Conservation (phyloP, 2,329 filamentous ascomycete genomes). For the Nemania sp. region DNA sequence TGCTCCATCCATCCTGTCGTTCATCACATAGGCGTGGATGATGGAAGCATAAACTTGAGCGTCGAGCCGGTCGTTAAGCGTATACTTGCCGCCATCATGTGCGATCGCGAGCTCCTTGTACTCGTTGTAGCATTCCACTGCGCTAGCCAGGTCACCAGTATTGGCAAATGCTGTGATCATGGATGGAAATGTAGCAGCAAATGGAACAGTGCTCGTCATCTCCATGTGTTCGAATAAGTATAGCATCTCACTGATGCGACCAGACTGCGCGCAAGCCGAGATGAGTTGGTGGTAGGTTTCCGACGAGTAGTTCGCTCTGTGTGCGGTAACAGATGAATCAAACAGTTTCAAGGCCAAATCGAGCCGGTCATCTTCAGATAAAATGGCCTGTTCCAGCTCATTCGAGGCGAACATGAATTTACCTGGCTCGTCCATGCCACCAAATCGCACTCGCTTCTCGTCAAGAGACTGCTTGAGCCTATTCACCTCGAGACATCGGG, state of each 20-base stretch:
- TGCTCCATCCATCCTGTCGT: slow-evolving; percentile 79
- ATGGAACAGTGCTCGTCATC: slow-evolving; percentile 70
- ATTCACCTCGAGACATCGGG: slow-evolving; percentile 78
- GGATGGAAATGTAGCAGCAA: slow-evolving; percentile 80
- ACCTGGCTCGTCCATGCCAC: slow-evolving; percentile 70
- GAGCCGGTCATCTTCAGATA: slow-evolving; percentile 85
- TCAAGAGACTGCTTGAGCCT: slow-evolving; percentile 74
- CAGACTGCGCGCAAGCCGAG: slow-evolving; percentile 81
- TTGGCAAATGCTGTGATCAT: slow-evolving; percentile 95
- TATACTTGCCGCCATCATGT: slow-evolving; percentile 73
- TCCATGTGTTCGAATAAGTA: slow-evolving; percentile 93
- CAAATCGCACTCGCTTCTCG: slow-evolving; percentile 78
- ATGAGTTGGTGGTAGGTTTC: slow-evolving; percentile 87
- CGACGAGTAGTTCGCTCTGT: slow-evolving; percentile 71
- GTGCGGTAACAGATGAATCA: slow-evolving; percentile 69
- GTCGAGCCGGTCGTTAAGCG: slow-evolving; percentile 74
- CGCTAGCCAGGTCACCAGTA: slow-evolving; percentile 79
- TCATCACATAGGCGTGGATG: slow-evolving; percentile 84
- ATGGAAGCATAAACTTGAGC: slow-evolving; percentile 88
- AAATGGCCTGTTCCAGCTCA: slow-evolving; percentile 83
- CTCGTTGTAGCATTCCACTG: slow-evolving; percentile 93
- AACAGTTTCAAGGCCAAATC: slow-evolving; percentile 86
- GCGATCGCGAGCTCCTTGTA: slow-evolving; percentile 88
- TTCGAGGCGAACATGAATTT: slow-evolving; percentile 81
- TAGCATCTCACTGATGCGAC: slow-evolving; percentile 85